Evolutionary conservation across 1,284 basidiomycete genomes (phyloP).

Genomic region (Boletus mariae): DNA sequence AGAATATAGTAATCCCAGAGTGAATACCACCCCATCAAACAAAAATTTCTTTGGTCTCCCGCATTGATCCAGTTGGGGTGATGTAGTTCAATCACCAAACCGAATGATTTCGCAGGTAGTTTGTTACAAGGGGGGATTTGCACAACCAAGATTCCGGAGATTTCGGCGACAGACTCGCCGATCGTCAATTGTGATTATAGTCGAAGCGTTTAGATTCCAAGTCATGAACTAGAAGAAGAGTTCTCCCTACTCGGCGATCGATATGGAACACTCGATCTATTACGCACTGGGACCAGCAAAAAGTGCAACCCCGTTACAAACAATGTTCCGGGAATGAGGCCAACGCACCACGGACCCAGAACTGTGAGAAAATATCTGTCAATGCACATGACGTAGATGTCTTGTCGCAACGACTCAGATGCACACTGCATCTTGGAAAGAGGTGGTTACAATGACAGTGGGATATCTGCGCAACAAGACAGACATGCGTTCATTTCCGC

Average conservation of each 20-base stretch:
- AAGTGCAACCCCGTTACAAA: neutral
- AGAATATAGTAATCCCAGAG: neutral
- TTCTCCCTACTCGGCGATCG: neutral
- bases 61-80: neutral
- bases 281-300: neutral
- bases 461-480: neutral
- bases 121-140: neutral
- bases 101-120: neutral
- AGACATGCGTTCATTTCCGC: neutral
- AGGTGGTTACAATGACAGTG: conserved; percentile 1
- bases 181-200: neutral
- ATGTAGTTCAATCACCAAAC: neutral
- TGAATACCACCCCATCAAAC: neutral
- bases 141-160: neutral
- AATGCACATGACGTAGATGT: neutral
- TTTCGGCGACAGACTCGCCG: neutral
- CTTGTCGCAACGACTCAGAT: conserved; percentile 6
- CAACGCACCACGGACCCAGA: neutral
- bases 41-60: neutral
- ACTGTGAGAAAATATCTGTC: neutral
- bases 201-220: neutral
- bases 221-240: neutral
- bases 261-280: neutral
- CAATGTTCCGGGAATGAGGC: neutral
- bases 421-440: neutral